Conservation (phyloP, 2,329 filamentous ascomycete genomes). For the Cryphonectria carpinicola region DNA sequence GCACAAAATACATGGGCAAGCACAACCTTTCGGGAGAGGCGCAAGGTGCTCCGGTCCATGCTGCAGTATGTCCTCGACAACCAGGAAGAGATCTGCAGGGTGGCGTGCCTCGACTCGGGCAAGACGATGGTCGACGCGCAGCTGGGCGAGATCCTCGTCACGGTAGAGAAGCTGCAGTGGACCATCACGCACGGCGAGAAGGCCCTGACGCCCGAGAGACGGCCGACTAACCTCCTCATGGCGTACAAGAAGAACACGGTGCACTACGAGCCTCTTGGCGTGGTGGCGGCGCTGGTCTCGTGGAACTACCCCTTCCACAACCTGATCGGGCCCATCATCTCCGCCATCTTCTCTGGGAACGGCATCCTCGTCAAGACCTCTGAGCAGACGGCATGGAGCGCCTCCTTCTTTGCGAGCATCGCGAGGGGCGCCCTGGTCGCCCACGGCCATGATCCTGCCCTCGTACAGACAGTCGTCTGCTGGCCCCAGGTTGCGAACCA, state of each 20-base stretch:
- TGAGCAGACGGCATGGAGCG: conserved; percentile 94
- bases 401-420: conserved; percentile 78
- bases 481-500: conserved; percentile 82
- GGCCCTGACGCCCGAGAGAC: conserved; percentile 69
- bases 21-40: conserved; percentile 77
- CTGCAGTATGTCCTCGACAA: conserved; percentile 85
- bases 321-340: conserved; percentile 33
- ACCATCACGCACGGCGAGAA: conserved; percentile 88
- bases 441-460: conserved; percentile 79
- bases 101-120: conserved; percentile 89
- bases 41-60: conserved; percentile 79
- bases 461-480: conserved; percentile 85
- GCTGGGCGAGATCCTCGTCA: conserved; percentile 93
- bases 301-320: conserved; percentile 99
- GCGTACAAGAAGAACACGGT: conserved; percentile 93
- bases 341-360: conserved; percentile 61
- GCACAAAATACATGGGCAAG: conserved; percentile 79
- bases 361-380: conserved; percentile 91
- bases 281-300: conserved; percentile 88
- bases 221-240: conserved; percentile 92
- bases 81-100: conserved; percentile 81
- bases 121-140: conserved; percentile 96
- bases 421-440: conserved; percentile 77
- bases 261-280: conserved; percentile 87
- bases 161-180: conserved; percentile 92